These are phyloP conservation scores for Beta vulgaris DNA, from an alignment of 148 eudicot species.

Conservation along the genomic window DNA sequence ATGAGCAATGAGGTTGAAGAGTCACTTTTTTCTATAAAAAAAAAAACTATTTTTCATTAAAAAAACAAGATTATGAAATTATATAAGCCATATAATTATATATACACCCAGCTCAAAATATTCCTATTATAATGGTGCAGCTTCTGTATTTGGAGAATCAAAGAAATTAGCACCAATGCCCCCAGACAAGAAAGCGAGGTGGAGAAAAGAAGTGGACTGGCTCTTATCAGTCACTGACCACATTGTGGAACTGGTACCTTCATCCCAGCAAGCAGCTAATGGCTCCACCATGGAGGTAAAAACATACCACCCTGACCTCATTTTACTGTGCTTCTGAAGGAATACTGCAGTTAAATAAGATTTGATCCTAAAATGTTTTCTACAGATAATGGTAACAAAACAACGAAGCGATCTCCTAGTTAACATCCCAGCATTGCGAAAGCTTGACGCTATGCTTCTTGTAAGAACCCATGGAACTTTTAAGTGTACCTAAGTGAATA, in stretches of 20 bases:
- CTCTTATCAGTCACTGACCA: slow-evolving; percentile 82
- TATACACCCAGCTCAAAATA: neutral
- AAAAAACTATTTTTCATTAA: too few species aligned
- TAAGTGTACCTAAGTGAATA: neutral
- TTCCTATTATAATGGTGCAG: slow-evolving; percentile 35
- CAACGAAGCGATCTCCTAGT: slow-evolving; percentile 72
- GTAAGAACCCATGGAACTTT: slow-evolving; percentile 46
- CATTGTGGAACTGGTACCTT: slow-evolving; percentile 82
- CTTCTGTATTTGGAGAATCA: slow-evolving; percentile 80
- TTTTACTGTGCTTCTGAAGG: neutral
- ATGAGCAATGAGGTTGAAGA: too few species aligned
- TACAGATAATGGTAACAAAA: slow-evolving; percentile 78
- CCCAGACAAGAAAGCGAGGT: slow-evolving; percentile 61
- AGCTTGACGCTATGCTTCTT: slow-evolving; percentile 82
- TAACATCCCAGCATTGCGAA: slow-evolving; percentile 79
- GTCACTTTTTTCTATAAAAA: too few species aligned
- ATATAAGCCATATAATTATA: too few species aligned
- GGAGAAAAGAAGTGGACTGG: slow-evolving; percentile 80
- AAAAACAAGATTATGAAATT: too few species aligned
- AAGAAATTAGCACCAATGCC: slow-evolving; percentile 72
- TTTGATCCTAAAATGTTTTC: slow-evolving; percentile 5
- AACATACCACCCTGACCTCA: neutral
- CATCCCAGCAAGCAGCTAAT: slow-evolving; percentile 58
- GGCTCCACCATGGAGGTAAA: slow-evolving; percentile 81
- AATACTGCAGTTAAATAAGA: neutral